Percentiles rank a stretch among this genome's conserved stretches.
Conservation (phyloP, 768 basidiomycete genomes). For the Pleurotus giganteus region DNA sequence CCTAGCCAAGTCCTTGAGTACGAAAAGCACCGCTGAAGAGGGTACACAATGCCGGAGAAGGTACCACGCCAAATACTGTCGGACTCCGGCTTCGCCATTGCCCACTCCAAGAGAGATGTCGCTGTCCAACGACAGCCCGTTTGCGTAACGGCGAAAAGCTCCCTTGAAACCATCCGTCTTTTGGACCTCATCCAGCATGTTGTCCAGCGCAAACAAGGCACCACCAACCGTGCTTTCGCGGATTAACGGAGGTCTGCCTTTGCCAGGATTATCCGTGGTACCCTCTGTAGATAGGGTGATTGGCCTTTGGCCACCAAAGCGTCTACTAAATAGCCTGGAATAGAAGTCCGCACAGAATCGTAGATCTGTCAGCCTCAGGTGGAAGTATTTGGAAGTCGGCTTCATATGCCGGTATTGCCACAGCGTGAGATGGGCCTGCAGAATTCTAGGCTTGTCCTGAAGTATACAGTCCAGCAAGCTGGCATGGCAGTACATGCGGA, state of each 20-base stretch:
- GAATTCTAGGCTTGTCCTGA: slow-evolving; percentile 82
- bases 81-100: slow-evolving; percentile 11
- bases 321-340: slow-evolving; percentile 66
- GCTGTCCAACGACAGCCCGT: slow-evolving; percentile 15
- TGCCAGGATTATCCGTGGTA: background rate
- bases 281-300: slow-evolving; percentile 29
- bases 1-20: slow-evolving; percentile 58
- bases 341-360: slow-evolving; percentile 78
- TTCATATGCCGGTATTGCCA: slow-evolving; percentile 67
- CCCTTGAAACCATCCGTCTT: slow-evolving; percentile 30
- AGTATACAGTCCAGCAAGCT: slow-evolving; percentile 82
- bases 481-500: slow-evolving; percentile 74
- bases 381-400: slow-evolving; percentile 57
- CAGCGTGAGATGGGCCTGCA: slow-evolving; percentile 72
- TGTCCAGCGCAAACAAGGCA: slow-evolving; percentile 60
- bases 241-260: slow-evolving; percentile 57
- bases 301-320: slow-evolving; percentile 71
- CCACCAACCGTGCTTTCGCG: slow-evolving; percentile 72
- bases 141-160: slow-evolving; percentile 53
- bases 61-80: slow-evolving; percentile 64
- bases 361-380: slow-evolving; percentile 69
- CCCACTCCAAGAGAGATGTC: background rate
- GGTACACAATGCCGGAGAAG: slow-evolving; percentile 68
- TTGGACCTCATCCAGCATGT: slow-evolving; percentile 48
- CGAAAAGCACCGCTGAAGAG: slow-evolving; percentile 60